phyloP scores from a whole-genome alignment of 2,329 filamentous ascomycete species.

The Proliferodiscus dingleyae region DNA sequence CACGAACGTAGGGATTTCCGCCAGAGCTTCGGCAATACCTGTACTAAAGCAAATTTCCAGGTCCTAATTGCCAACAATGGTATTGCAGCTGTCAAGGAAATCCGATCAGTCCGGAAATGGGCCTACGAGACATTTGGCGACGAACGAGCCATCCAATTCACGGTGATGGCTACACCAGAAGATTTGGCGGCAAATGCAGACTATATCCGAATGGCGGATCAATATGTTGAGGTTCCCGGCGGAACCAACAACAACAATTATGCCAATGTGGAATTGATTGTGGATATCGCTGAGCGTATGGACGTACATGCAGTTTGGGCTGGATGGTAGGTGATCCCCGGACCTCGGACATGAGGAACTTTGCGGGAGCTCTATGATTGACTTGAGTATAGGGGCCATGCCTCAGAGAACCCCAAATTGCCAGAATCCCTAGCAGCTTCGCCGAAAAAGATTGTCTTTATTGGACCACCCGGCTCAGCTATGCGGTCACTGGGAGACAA shows the following conservation, averaged over 20 bases:
- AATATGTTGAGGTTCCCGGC: constrained; percentile 98
- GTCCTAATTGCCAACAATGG: constrained; percentile 99
- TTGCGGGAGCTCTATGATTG: constrained; percentile 3
- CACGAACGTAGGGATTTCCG: constrained; percentile 68
- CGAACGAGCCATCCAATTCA: constrained; percentile 97
- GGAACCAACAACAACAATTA: constrained; percentile 99
- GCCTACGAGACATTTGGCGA: constrained; percentile 99
- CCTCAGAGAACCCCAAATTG: constrained; percentile 96
- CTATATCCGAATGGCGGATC: constrained; percentile 99
- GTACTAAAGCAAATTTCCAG: constrained; percentile 43
- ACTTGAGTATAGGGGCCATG: constrained; percentile 68
- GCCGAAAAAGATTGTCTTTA: constrained; percentile 98
- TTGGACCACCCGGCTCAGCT: constrained; percentile 92
- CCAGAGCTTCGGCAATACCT: neutral
- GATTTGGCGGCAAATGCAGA: constrained; percentile 96
- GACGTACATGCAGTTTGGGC: constrained; percentile 98
- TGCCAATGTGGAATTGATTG: constrained; percentile 98
- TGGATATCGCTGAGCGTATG: constrained; percentile 98
- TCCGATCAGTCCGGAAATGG: constrained; percentile 99
- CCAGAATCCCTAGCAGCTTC: constrained; percentile 94
- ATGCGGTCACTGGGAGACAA: constrained; percentile 99
- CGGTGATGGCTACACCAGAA: constrained; percentile 98
- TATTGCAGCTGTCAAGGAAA: constrained; percentile 99
- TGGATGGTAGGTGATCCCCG: constrained; percentile 67
- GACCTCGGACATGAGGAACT: neutral